Conservation (phyloP, 305 asterid species). For the Andrographis paniculata region DNA sequence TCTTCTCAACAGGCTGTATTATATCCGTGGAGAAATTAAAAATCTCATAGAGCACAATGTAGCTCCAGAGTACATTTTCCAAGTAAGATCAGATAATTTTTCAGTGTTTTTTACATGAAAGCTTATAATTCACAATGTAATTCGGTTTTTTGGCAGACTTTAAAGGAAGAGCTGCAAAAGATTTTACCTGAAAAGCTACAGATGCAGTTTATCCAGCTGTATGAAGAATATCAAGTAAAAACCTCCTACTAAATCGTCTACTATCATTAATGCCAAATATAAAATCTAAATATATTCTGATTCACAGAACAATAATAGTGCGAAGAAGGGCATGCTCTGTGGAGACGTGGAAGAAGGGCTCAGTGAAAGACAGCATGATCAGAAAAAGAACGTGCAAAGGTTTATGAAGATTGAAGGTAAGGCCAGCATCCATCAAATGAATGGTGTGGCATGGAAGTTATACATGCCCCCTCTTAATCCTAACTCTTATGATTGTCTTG, state of each 20-base stretch:
- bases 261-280: neutral
- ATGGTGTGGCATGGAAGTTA: slow-evolving; percentile 5
- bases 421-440: slow-evolving; percentile 15
- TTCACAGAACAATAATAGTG: slow-evolving; percentile 35
- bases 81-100: slow-evolving; percentile 35
- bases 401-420: slow-evolving; percentile 89
- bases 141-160: slow-evolving; percentile 39
- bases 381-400: slow-evolving; percentile 53
- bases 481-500: no score
- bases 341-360: slow-evolving; percentile 29
- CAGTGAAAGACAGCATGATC: slow-evolving; percentile 36
- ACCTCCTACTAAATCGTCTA: no score
- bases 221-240: slow-evolving; percentile 63
- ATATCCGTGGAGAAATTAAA: slow-evolving; percentile 71
- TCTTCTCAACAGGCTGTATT: slow-evolving; percentile 45
- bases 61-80: slow-evolving; percentile 69
- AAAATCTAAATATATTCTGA: slow-evolving; percentile 18
- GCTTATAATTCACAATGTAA: slow-evolving; percentile 14
- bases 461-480: no score
- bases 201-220: slow-evolving; percentile 44
- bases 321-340: slow-evolving; percentile 21
- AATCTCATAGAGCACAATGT: slow-evolving; percentile 78
- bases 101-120: slow-evolving; percentile 8
- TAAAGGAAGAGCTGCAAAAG: slow-evolving; percentile 59
- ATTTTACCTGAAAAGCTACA: slow-evolving; percentile 45